A percentile compares a stretch with the other conserved stretches of the same genome.
Evolutionary conservation across 225 moss, liverwort and hornwort species (phyloP).

Genomic region (Straminergon stramineum): DNA sequence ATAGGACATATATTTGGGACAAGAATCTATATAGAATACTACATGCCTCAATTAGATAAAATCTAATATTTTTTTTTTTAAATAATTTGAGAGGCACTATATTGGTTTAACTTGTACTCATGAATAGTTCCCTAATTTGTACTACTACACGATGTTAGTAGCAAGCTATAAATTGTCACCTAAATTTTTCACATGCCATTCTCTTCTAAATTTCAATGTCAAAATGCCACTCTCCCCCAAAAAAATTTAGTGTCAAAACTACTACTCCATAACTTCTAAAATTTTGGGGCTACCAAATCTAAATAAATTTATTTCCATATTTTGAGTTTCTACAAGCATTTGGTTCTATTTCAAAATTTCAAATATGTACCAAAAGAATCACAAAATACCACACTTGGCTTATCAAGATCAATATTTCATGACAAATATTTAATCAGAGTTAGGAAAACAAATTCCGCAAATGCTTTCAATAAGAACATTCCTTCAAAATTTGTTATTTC

Average conservation of each 20-base stretch:
- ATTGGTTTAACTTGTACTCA: accelerated
- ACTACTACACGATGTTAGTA: background rate
- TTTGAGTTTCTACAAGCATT: background rate
- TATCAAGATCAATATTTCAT: background rate
- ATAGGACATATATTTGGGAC: background rate
- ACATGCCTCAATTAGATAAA: background rate
- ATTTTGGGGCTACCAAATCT: background rate
- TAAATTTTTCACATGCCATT: background rate
- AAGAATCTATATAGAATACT: background rate
- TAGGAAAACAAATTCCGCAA: accelerated
- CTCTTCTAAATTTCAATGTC: background rate
- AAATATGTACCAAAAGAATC: background rate
- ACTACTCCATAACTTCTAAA: too few species aligned
- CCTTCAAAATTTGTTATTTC: background rate
- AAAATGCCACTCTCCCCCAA: background rate
- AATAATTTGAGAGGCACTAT: background rate
- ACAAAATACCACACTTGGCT: accelerated
- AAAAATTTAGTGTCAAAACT: background rate
- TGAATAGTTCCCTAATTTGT: too few species aligned
- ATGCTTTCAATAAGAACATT: background rate
- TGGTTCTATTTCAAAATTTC: background rate
- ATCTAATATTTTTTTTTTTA: background rate
- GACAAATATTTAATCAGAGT: background rate
- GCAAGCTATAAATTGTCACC: background rate
- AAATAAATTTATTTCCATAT: background rate